Base-by-base conservation (phyloP, 2,329 filamentous ascomycete genomes). In the Fusarium annulatum region DNA sequence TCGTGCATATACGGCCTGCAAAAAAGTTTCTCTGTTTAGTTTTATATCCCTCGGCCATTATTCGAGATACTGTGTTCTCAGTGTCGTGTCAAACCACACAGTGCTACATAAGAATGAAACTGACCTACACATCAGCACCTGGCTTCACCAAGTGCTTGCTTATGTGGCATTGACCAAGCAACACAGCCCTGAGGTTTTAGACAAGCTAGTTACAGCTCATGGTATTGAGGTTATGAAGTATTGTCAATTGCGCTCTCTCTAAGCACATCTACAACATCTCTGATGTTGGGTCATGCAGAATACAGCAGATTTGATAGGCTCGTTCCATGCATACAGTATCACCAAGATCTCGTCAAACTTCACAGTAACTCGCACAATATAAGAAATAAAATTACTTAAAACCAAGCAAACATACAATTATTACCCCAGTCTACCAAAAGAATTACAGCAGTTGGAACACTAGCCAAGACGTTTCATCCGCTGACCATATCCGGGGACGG, bases 401-500 rank as follows among this genome's bases (percentile, higher is more conserved):
- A 33, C 7, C 8, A 49, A 33, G 14, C n/a, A 15, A 3, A 18
- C 11, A 49, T 6, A 16, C 9, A 9, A 18, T 49, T 8, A 18
- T n/a, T 3, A 8, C 30, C 21, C 9, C 19, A 12, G 19, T 14
- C 28, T 6, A 21, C 4, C 8, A 36, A 52, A 36, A 52, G 9
- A 5, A 8, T 5, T 16, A 23, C 3, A 53, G 14, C 34, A 53
- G 11, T 18, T 18, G 18, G 51, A 39, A 39, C 38, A 42, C 34
- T 14, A 65, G 57, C 43, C 59, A 51, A 36, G 36, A 57, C 43
- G 57, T 67, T 73, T 56, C 70, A 73, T 72, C 68, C 60, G 42
- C 56, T 42, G 58, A 49, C 61, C 56, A 38, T 45, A 63, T 43
- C 64, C 41, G 53, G 61, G 56, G 46, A 36, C 57, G 57, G 68